phyloP scores from a whole-genome alignment of 176 grass and related monocot species.

The Cenchrus fungigraminus region DNA sequence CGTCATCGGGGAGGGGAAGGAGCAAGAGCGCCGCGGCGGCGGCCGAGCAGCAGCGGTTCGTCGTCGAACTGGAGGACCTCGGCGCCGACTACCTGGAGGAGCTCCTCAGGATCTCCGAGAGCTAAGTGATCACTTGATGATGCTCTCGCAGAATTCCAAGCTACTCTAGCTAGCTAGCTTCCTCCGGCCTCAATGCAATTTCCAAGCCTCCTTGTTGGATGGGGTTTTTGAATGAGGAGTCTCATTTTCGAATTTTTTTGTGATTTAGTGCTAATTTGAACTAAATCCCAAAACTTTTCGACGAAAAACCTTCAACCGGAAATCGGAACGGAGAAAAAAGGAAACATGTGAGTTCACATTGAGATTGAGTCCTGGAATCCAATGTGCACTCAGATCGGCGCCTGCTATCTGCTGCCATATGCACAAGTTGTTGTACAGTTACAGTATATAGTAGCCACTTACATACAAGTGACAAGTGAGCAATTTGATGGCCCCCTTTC shows the following conservation, averaged over 20 bases:
- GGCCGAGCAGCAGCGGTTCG: constrained; percentile 13
- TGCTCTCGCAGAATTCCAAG: too few relatives aligned
- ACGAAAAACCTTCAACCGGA: neutral
- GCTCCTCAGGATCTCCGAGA: constrained; percentile 37
- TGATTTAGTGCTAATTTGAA: neutral
- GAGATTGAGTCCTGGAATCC: neutral
- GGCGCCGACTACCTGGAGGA: constrained; percentile 25
- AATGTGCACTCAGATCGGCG: constrained; percentile 2
- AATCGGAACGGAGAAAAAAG: neutral
- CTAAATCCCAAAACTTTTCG: constrained; percentile 8
- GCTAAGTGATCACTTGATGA: neutral
- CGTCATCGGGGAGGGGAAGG: neutral
- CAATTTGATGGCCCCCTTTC: neutral
- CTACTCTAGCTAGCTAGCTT: too few relatives aligned
- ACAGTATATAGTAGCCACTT: neutral
- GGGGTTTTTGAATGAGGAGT: neutral
- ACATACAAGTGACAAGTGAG: constrained; percentile 19
- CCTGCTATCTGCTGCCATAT: neutral
- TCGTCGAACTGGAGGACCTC: constrained; percentile 42
- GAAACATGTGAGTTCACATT: neutral
- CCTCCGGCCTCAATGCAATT: neutral
- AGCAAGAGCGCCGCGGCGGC: neutral
- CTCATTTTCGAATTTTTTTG: neutral
- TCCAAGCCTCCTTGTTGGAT: neutral
- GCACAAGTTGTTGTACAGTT: neutral